These are phyloP conservation scores for Aspergillus fijiensis DNA, from an alignment of 2,329 filamentous ascomycete species.

Conservation along the genomic window DNA sequence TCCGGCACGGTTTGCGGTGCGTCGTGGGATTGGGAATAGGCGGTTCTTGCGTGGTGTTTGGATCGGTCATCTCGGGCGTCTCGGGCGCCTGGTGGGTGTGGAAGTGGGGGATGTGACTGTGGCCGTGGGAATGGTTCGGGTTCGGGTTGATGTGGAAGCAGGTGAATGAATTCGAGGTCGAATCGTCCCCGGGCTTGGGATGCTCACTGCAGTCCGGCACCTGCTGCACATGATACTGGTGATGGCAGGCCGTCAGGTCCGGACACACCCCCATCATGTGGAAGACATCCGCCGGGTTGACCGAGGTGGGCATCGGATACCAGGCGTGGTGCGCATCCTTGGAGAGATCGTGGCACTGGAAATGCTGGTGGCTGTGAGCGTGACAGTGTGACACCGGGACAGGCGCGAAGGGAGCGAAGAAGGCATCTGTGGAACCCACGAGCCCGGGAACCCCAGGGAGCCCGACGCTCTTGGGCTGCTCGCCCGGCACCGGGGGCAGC, in stretches of 20 bases:
- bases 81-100: background rate
- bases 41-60: background rate
- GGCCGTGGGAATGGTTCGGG: conserved; percentile 27
- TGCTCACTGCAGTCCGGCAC: conserved; percentile 16
- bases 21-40: background rate
- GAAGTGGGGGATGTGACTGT: conserved; percentile 14
- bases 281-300: conserved; percentile 38
- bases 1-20: conserved; percentile 30
- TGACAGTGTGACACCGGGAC: conserved; percentile 23
- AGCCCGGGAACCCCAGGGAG: conserved; percentile 15
- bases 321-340: conserved; percentile 29
- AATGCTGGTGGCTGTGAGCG: conserved; percentile 28
- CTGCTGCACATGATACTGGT: conserved; percentile 27
- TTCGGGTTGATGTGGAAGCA: conserved; percentile 35
- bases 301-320: conserved; percentile 28
- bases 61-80: background rate
- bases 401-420: conserved; percentile 22
- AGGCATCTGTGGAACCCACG: conserved; percentile 17
- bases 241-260: conserved; percentile 29
- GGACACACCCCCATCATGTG: conserved; percentile 38
- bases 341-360: conserved; percentile 31
- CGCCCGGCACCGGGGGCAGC: conserved; percentile 17
- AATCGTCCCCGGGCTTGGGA: conserved; percentile 25
- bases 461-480: conserved; percentile 24
- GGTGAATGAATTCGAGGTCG: conserved; percentile 24